phyloP scores from a whole-genome alignment of 1,284 basidiomycete species.

The Austropuccinia psidii region DNA sequence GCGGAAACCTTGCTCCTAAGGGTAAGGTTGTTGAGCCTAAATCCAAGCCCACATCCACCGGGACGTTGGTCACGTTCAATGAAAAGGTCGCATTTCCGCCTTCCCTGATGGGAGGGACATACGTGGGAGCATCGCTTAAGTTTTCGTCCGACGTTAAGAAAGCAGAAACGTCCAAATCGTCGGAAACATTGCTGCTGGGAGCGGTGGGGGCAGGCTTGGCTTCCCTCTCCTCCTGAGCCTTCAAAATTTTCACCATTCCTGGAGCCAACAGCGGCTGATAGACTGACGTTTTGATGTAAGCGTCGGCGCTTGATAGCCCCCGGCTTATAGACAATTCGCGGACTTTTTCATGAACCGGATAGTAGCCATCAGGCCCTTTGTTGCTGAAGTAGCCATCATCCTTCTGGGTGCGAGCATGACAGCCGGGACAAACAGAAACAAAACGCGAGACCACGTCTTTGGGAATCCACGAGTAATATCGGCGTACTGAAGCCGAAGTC shows the following conservation, averaged over 20 bases:
- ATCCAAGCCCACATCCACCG: not conserved
- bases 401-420: slow-evolving; percentile 45
- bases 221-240: not conserved
- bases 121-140: not conserved
- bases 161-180: not conserved
- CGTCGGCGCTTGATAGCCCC: not conserved
- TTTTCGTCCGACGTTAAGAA: too few species aligned
- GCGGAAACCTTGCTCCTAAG: too few species aligned
- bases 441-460: slow-evolving; percentile 68
- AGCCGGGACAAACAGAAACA: slow-evolving; percentile 66
- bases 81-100: not conserved
- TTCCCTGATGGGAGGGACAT: not conserved
- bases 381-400: slow-evolving; percentile 32
- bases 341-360: slow-evolving; percentile 32
- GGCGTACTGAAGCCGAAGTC: slow-evolving; percentile 53
- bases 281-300: slow-evolving; percentile 8
- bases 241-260: slow-evolving; percentile 35
- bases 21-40: too few species aligned
- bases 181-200: not conserved
- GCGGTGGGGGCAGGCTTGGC: not conserved
- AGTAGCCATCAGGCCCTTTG: slow-evolving; percentile 30
- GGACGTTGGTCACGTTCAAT: not conserved
- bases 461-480: slow-evolving; percentile 65
- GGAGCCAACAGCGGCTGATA: slow-evolving; percentile 30
- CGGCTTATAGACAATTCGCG: slow-evolving; percentile 30